A percentile compares a stretch with the other conserved stretches of the same genome.
phyloP scores from a whole-genome alignment of 2,329 filamentous ascomycete species.

The Paraphaeosphaeria sporulosa region DNA sequence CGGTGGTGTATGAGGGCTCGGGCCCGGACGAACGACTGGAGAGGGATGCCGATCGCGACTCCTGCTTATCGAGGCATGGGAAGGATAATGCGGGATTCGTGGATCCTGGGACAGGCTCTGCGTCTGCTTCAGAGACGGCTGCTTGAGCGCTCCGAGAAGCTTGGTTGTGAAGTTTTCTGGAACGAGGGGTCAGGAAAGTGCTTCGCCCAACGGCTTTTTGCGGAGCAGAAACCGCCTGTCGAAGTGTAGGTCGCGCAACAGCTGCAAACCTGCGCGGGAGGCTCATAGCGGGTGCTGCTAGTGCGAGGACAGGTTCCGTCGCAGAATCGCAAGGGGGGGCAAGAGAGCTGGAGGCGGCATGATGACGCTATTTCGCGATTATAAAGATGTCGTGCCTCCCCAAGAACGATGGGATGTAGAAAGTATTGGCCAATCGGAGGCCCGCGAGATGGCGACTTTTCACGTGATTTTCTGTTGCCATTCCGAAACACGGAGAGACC shows the following conservation, averaged over 20 bases:
- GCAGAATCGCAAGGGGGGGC: conserved; percentile 6
- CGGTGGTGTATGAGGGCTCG: conserved; percentile 92
- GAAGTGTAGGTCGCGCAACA: conserved; percentile 27
- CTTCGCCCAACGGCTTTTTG: conserved; percentile 15
- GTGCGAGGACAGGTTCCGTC: background rate
- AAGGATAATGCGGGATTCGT: conserved; percentile 52
- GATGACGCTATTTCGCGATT: conserved; percentile 24
- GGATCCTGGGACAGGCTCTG: conserved; percentile 35
- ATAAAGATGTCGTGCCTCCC: conserved; percentile 19
- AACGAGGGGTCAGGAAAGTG: conserved; percentile 23
- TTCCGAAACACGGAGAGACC: conserved; percentile 1
- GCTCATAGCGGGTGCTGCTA: conserved; percentile 33
- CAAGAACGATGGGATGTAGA: conserved; percentile 19
- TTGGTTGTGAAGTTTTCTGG: conserved; percentile 41
- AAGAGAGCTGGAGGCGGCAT: conserved; percentile 15
- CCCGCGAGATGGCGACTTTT: conserved; percentile 36
- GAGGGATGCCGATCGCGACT: conserved; percentile 69
- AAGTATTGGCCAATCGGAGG: conserved; percentile 33
- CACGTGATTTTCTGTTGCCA: conserved; percentile 13
- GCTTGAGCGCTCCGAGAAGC: conserved; percentile 34
- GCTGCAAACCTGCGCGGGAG: conserved; percentile 38
- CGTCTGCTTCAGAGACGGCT: conserved; percentile 26
- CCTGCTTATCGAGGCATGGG: conserved; percentile 52
- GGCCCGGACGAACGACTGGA: conserved; percentile 78
- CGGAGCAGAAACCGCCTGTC: conserved; percentile 19